Conservation (phyloP, 2,329 filamentous ascomycete genomes). For the Venturia oleaginea region DNA sequence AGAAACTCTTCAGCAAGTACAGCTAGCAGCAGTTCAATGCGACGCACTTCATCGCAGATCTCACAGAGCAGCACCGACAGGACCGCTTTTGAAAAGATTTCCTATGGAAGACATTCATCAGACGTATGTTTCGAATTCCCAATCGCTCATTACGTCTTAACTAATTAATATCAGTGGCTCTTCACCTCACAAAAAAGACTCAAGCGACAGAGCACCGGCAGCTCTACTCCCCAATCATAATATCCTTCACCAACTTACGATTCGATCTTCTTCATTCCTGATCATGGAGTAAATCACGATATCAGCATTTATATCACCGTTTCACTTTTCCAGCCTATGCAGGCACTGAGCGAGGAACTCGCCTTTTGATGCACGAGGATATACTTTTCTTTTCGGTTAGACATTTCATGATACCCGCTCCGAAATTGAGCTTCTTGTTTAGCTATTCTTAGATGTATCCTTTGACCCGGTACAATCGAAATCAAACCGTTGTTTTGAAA, state of each 20-base stretch:
- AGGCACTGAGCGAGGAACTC: not conserved
- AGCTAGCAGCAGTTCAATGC: not conserved
- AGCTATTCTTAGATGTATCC: not conserved
- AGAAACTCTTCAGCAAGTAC: not conserved
- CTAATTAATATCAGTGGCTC: not conserved
- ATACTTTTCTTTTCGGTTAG: not conserved
- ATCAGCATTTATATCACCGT: not conserved
- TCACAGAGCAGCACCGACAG: not conserved
- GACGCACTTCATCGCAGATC: not conserved
- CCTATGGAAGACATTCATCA: not conserved
- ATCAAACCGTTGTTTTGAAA: not conserved
- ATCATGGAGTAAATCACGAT: not conserved
- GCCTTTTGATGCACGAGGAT: not conserved
- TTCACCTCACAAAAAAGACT: conserved; percentile 1
- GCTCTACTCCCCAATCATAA: not conserved
- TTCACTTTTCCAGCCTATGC: not conserved
- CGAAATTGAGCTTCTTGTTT: not conserved
- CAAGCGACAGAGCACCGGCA: not conserved
- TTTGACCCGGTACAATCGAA: not conserved
- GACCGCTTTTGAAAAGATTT: not conserved
- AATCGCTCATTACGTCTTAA: not conserved
- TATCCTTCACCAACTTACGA: not conserved
- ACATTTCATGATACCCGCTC: conserved; percentile 1
- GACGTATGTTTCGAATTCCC: not conserved
- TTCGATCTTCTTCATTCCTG: not conserved